Percentiles rank a stretch among this genome's conserved stretches.
Evolutionary conservation across 768 basidiomycete species (phyloP).

Genomic region (Lactifluus subvellereus): DNA sequence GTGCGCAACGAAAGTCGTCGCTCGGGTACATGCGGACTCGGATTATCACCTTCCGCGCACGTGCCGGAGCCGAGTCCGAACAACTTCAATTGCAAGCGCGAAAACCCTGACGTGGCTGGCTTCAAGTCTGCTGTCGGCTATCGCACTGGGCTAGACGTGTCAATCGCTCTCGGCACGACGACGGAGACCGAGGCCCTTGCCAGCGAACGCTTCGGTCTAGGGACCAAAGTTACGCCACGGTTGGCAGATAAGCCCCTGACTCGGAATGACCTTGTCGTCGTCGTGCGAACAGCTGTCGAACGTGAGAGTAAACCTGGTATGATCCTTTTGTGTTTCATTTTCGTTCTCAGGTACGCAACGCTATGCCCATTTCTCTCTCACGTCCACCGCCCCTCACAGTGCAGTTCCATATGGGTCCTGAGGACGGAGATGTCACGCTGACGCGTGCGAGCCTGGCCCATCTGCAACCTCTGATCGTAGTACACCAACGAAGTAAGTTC

Average conservation of each 20-base stretch:
- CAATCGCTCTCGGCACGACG: constrained; percentile 28
- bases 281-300: constrained; percentile 50
- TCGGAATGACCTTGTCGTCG: constrained; percentile 40
- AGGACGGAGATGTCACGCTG: constrained; percentile 65
- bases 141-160: constrained; percentile 63
- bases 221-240: constrained; percentile 37
- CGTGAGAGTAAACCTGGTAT: constrained; percentile 56
- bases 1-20: constrained; percentile 63
- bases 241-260: constrained; percentile 54
- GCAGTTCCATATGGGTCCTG: constrained; percentile 80
- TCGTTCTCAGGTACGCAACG: neutral
- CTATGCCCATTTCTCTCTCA: neutral
- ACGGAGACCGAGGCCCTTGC: neutral
- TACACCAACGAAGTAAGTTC: constrained; percentile 52
- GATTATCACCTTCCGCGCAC: neutral
- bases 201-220: constrained; percentile 28
- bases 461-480: constrained; percentile 62
- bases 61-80: neutral
- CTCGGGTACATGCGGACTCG: constrained; percentile 49
- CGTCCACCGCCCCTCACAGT: constrained; percentile 38
- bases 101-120: constrained; percentile 46
- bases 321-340: neutral
- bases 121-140: constrained; percentile 80
- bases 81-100: constrained; percentile 29
- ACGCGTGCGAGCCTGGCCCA: constrained; percentile 54